Conservation (phyloP, 306 rosid genomes). For the Prosopis cineraria region DNA sequence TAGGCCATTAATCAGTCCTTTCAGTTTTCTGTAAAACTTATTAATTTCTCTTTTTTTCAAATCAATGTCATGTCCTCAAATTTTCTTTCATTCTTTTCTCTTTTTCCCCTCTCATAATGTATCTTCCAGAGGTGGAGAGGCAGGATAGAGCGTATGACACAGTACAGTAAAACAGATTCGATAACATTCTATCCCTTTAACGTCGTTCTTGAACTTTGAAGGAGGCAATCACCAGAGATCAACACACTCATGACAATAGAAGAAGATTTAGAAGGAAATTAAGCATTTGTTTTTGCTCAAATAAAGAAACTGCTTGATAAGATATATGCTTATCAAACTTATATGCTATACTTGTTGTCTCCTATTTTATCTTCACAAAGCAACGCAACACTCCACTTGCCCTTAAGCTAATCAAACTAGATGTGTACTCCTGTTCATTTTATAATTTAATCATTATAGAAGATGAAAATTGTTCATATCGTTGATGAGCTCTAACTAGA, state of each 20-base stretch:
- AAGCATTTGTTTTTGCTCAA: neutral
- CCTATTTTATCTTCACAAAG: no score
- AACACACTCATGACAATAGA: neutral
- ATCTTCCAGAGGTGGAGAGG: neutral
- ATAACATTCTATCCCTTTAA: neutral
- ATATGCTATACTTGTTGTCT: no score
- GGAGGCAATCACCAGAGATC: neutral
- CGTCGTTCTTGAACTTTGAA: neutral
- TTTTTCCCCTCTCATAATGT: neutral
- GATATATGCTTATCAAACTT: no score
- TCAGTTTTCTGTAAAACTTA: neutral
- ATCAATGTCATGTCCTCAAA: conserved; percentile 25
- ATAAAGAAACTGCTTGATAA: neutral
- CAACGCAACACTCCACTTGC: no score
- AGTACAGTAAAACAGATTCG: neutral
- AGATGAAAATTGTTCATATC: neutral
- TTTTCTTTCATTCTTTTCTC: neutral
- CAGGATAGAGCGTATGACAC: neutral
- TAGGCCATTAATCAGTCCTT: conserved; percentile 17
- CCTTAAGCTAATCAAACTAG: no score
- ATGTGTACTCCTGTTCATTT: no score
- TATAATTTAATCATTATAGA: no score
- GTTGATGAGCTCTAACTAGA: neutral
- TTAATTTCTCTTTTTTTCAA: conserved; percentile 25
- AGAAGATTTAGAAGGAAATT: neutral